Percentiles rank a stretch among this genome's conserved stretches.
These are phyloP conservation scores for Pelargonium nanum DNA, from an alignment of 345 rosid species.

Conservation along the genomic window DNA sequence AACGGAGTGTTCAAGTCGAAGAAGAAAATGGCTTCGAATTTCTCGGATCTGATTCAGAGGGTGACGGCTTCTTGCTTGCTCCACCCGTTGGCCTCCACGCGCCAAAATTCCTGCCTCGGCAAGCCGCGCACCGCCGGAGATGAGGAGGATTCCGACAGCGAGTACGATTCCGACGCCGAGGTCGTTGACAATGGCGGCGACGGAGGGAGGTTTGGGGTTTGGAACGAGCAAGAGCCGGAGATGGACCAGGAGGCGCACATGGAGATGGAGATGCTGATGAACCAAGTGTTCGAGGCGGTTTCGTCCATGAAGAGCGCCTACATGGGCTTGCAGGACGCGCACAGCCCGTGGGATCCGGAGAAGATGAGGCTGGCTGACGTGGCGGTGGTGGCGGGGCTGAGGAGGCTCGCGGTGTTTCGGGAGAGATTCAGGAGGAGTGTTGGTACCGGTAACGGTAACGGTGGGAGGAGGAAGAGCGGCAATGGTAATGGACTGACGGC, in stretches of 20 bases:
- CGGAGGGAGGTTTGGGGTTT: constrained; percentile 8
- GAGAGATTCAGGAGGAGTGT: constrained; percentile 63
- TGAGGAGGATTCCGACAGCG: constrained; percentile 12
- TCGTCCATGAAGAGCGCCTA: constrained; percentile 69
- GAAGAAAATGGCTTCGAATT: constrained; percentile 57
- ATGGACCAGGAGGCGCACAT: constrained; percentile 17
- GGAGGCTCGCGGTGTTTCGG: constrained; percentile 54
- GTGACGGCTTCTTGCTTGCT: constrained; percentile 81
- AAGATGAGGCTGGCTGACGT: constrained; percentile 75
- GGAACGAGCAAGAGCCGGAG: constrained; percentile 7
- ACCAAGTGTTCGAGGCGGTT: constrained; percentile 64
- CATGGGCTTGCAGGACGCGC: constrained; percentile 71
- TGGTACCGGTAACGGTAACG: constrained; percentile 17
- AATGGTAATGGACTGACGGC: constrained; percentile 18
- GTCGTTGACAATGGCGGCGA: not conserved
- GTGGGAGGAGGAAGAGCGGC: constrained; percentile 20
- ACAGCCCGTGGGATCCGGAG: constrained; percentile 94
- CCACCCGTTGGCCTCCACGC: constrained; percentile 64
- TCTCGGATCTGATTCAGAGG: constrained; percentile 81
- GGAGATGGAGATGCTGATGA: constrained; percentile 56
- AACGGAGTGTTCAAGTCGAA: constrained; percentile 25
- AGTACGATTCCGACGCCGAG: constrained; percentile 3
- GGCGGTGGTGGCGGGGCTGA: constrained; percentile 70
- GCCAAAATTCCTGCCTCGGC: constrained; percentile 37
- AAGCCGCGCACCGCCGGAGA: constrained; percentile 20